Conservation (phyloP, 1,284 basidiomycete species). For the Rhizoctonia solani region DNA sequence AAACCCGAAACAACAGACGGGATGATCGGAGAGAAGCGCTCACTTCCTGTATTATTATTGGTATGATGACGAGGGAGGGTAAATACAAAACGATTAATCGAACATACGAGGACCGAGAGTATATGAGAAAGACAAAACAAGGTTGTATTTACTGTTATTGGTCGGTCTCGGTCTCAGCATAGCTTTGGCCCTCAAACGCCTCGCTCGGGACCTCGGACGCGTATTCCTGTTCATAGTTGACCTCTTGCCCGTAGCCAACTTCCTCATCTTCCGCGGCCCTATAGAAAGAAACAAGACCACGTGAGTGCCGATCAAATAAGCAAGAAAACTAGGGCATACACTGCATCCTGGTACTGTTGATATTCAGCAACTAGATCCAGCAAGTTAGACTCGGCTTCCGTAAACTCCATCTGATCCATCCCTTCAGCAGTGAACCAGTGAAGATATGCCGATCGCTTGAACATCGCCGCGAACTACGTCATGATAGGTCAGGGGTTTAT, state of each 20-base stretch:
- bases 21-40: too few species aligned
- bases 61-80: too few species aligned
- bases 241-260: slow-evolving; percentile 37
- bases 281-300: not conserved
- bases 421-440: slow-evolving; percentile 93
- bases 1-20: not conserved
- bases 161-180: slow-evolving; percentile 37
- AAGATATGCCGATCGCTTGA: slow-evolving; percentile 80
- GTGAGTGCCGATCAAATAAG: slow-evolving; percentile 32
- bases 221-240: not conserved
- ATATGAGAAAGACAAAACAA: slow-evolving; percentile 3
- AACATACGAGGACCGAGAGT: not conserved
- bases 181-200: slow-evolving; percentile 30
- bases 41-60: too few species aligned
- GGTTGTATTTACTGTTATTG: not conserved
- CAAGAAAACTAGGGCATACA: slow-evolving; percentile 45
- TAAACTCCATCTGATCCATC: slow-evolving; percentile 92
- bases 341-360: slow-evolving; percentile 42
- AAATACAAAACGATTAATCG: not conserved
- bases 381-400: slow-evolving; percentile 83
- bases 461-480: slow-evolving; percentile 76
- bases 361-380: slow-evolving; percentile 63
- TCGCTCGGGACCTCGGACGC: slow-evolving; percentile 17
- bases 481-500: not conserved
- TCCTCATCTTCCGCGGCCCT: slow-evolving; percentile 32